phyloP scores from a whole-genome alignment of 306 rosid species.

The Dryas drummondii region DNA sequence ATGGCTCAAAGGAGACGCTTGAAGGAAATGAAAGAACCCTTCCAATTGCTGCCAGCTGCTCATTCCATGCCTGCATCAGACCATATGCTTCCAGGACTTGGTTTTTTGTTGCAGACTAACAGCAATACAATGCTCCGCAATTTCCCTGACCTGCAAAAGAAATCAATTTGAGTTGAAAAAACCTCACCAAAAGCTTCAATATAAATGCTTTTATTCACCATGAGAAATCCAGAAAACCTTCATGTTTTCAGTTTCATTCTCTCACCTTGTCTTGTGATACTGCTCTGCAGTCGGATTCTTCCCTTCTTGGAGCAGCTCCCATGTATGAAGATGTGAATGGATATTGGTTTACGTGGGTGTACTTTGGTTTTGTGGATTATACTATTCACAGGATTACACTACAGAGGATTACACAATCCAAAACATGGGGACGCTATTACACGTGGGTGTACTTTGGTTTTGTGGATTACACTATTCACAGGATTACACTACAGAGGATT shows the following conservation, averaged over 20 bases:
- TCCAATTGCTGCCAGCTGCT: not conserved
- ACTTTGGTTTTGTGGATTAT: not conserved
- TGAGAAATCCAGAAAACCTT: slow-evolving; percentile 12
- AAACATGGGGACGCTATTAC: not conserved
- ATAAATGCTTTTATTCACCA: not conserved
- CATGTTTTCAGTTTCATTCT: slow-evolving; percentile 15
- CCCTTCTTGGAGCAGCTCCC: slow-evolving; percentile 12
- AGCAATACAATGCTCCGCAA: not conserved
- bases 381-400: not conserved
- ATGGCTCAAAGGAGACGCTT: not conserved
- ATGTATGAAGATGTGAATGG: not conserved
- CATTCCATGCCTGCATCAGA: not conserved
- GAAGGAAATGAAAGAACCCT: not conserved
- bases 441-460: not conserved
- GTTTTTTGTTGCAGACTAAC: not conserved
- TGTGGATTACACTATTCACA: not conserved
- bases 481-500: too few relatives aligned
- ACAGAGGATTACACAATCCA: too few relatives aligned
- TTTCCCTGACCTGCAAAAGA: slow-evolving; percentile 41
- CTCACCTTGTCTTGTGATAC: slow-evolving; percentile 45
- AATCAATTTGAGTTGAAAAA: slow-evolving; percentile 16
- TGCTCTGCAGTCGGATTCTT: slow-evolving; percentile 11
- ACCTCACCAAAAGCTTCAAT: not conserved
- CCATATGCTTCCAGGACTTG: slow-evolving; percentile 10
- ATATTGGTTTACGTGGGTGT: not conserved